Evolutionary conservation across 352 stramenopile species (phyloP), one percentile per base, ranked within the genome.

Genomic region (Globisporangium yorkense): DNA sequence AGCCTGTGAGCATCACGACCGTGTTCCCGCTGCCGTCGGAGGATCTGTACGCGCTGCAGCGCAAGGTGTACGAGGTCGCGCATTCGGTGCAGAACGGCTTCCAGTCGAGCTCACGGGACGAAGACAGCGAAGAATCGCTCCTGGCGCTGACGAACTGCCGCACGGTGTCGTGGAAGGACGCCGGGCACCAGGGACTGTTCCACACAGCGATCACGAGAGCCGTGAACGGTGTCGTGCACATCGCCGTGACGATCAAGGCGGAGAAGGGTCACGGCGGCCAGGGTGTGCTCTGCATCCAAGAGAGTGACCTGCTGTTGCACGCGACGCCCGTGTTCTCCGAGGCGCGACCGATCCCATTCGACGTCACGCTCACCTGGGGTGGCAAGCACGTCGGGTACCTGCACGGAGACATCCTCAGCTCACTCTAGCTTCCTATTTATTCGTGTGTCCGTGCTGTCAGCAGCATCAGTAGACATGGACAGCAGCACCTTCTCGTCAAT

Each of bases 341-440:
- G 29, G 62, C 62, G 3, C 57, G 61, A 12, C 62, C 62, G 13
- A 76, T 77, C 33, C 72, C 74, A 3, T 82, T 85, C 35, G 75
- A 85, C 43, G 51, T 85, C 13, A 61, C 63, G 39, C 67, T 85
- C 31, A 80, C 75, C 1, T 85, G 75, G 75, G 70, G 70, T 16
- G 72, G 75, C 33, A 80, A 82, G 51, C 75, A 82, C 48, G 72
- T 81, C 21, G 75, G 75, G 10, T 85, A 71, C 41, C 58, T 85
- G 10, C 75, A 85, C 47, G 72, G 72, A 20, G 75, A 83, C 56
- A 76, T 85, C 43, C 54, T 77, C 27, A 62, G 54, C 33, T 66
- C 54, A 9, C 40, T 59, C 29, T 66, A 18, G 44, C n/a, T 54
- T 18, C 33, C 18, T 13, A n/a, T 27, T 18, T 21, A 54, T 37